Evolutionary conservation across 2,329 filamentous ascomycete species (phyloP).

Genomic region (Ceratocystis cubensis): DNA sequence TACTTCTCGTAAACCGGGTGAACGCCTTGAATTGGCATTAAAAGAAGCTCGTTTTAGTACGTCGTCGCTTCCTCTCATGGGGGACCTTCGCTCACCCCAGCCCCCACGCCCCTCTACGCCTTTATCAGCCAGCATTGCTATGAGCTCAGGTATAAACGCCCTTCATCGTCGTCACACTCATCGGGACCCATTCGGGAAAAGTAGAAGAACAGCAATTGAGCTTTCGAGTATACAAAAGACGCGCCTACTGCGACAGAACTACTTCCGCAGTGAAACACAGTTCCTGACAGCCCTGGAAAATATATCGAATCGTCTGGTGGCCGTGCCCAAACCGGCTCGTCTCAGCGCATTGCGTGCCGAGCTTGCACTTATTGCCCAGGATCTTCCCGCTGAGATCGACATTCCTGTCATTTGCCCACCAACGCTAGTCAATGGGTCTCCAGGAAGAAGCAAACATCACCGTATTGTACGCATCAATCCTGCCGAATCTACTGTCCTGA

Average conservation of each 20-base stretch:
- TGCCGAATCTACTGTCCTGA: constrained; percentile 70
- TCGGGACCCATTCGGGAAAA: constrained; percentile 35
- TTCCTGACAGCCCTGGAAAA: constrained; percentile 70
- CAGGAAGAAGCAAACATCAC: constrained; percentile 64
- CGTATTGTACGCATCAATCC: constrained; percentile 74
- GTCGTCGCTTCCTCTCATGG: constrained; percentile 49
- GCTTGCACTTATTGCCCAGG: constrained; percentile 66
- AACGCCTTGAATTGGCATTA: constrained; percentile 39
- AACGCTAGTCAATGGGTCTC: constrained; percentile 57
- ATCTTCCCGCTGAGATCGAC: constrained; percentile 71
- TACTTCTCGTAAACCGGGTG: constrained; percentile 31
- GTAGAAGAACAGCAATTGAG: constrained; percentile 45
- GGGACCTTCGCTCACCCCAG: constrained; percentile 43
- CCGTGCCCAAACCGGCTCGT: constrained; percentile 68
- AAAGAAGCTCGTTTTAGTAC: constrained; percentile 54
- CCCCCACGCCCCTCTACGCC: constrained; percentile 41
- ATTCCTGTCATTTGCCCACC: constrained; percentile 72
- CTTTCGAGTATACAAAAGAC: constrained; percentile 55
- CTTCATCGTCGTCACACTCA: constrained; percentile 49
- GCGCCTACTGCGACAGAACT: constrained; percentile 64
- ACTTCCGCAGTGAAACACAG: constrained; percentile 69
- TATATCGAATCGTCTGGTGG: constrained; percentile 72
- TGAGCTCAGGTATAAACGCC: constrained; percentile 35
- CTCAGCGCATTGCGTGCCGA: constrained; percentile 72
- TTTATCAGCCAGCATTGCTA: constrained; percentile 40